These are phyloP conservation scores for Puya raimondii DNA, from an alignment of 176 grass and related monocot species.

Conservation along the genomic window DNA sequence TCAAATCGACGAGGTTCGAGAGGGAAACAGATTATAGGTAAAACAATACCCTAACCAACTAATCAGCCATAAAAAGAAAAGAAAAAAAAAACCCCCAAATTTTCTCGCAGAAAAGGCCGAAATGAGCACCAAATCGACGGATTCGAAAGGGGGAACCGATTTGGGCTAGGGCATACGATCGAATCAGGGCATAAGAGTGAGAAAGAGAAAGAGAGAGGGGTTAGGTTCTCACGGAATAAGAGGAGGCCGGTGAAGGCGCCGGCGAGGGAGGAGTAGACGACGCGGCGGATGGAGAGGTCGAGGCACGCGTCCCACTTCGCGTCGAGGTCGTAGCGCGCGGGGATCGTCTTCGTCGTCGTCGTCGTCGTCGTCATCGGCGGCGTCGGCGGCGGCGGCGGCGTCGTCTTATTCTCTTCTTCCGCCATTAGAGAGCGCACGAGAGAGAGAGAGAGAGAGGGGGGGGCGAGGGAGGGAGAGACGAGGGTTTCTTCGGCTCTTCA, in stretches of 20 bases:
- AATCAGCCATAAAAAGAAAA: no score
- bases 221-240: conserved; percentile 12
- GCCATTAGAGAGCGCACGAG: background rate
- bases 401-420: background rate
- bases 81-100: no score
- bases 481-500: no score
- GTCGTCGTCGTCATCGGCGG: background rate
- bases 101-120: background rate
- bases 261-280: conserved; percentile 22
- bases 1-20: no score
- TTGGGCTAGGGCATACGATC: no score
- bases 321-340: conserved; percentile 5
- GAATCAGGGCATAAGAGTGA: background rate
- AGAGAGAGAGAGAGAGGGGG: background rate
- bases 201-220: background rate
- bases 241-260: conserved; percentile 9
- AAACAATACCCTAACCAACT: no score
- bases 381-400: background rate
- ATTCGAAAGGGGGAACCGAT: background rate
- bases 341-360: background rate
- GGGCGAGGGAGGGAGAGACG: background rate
- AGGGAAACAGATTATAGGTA: no score
- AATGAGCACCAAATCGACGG: background rate
- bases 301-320: conserved; percentile 20
- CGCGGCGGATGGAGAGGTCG: conserved; percentile 17